Evolutionary conservation across 2,329 filamentous ascomycete genomes (phyloP).

Genomic region (Colletotrichum sp.): DNA sequence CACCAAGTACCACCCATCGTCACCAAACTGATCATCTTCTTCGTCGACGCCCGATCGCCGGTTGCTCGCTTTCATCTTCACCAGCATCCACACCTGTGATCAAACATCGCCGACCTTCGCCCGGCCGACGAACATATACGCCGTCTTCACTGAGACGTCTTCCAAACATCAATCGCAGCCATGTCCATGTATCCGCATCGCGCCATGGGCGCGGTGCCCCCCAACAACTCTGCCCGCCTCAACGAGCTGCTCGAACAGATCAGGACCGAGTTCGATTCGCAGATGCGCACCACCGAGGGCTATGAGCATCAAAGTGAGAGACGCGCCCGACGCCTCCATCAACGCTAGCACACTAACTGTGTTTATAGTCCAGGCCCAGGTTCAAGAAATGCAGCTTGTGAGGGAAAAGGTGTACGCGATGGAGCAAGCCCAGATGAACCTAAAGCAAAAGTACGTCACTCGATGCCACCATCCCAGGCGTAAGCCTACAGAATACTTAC

Average conservation of each 20-base stretch:
- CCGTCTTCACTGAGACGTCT: neutral
- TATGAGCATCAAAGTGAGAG: slow-evolving; percentile 93
- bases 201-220: slow-evolving; percentile 76
- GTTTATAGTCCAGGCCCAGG: slow-evolving; percentile 78
- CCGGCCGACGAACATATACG: neutral
- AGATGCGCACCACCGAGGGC: slow-evolving; percentile 80
- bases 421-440: slow-evolving; percentile 84
- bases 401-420: slow-evolving; percentile 91
- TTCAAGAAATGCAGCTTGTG: slow-evolving; percentile 94
- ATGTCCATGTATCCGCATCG: slow-evolving; percentile 93
- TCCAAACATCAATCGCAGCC: neutral
- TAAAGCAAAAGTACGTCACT: slow-evolving; percentile 84
- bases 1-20: neutral
- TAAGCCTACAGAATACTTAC: slow-evolving; percentile 16
- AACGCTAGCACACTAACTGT: slow-evolving; percentile 22
- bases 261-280: slow-evolving; percentile 87
- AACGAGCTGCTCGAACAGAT: slow-evolving; percentile 93
- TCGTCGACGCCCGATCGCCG: neutral
- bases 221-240: slow-evolving; percentile 66
- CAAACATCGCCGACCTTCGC: slow-evolving; percentile 7
- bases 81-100: neutral
- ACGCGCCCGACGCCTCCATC: neutral
- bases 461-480: neutral
- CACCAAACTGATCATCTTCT: neutral
- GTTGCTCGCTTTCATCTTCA: neutral